Evolutionary conservation across 2,329 filamentous ascomycete genomes (phyloP).

Genomic region (Beauveria sp.): DNA sequence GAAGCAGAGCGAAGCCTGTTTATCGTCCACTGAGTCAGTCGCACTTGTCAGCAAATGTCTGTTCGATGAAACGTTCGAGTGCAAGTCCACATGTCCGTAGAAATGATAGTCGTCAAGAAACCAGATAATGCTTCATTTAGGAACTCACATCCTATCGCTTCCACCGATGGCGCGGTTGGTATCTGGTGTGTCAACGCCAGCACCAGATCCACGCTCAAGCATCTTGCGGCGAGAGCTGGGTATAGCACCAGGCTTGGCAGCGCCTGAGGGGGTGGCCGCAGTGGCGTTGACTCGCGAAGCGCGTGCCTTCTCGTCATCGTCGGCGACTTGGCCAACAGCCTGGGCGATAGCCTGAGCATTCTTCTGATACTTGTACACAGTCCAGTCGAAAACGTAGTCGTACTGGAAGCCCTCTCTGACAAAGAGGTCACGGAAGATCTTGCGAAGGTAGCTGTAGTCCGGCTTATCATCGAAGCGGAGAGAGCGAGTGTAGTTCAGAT

Average conservation of each 20-base stretch:
- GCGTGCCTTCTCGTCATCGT: conserved; percentile 68
- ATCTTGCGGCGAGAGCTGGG: conserved; percentile 78
- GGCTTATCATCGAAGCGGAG: conserved; percentile 99
- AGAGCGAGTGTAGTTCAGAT: conserved; percentile 97
- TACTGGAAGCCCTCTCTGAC: conserved; percentile 99
- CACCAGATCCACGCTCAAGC: conserved; percentile 57
- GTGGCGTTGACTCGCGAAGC: conserved; percentile 60
- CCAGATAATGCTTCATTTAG: conserved; percentile 42
- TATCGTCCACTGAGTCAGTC: conserved; percentile 80
- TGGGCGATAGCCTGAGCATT: conserved; percentile 92
- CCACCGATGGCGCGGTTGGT: conserved; percentile 69
- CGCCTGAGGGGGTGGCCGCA: conserved; percentile 55
- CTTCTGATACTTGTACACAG: conserved; percentile 99
- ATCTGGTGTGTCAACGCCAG: conserved; percentile 59
- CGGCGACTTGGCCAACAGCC: conserved; percentile 59
- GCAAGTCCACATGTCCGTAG: conserved; percentile 79
- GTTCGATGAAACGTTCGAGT: conserved; percentile 63
- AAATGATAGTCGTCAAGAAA: conserved; percentile 40
- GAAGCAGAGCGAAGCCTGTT: conserved; percentile 81
- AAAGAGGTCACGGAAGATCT: conserved; percentile 99
- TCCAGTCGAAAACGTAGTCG: conserved; percentile 99
- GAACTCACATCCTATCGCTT: conserved; percentile 95
- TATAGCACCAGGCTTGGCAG: conserved; percentile 64
- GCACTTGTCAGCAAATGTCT: conserved; percentile 63
- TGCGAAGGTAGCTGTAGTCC: conserved; percentile 98